These are phyloP conservation scores for Harringtonia aguacate DNA, from an alignment of 2,329 filamentous ascomycete species.

Conservation along the genomic window DNA sequence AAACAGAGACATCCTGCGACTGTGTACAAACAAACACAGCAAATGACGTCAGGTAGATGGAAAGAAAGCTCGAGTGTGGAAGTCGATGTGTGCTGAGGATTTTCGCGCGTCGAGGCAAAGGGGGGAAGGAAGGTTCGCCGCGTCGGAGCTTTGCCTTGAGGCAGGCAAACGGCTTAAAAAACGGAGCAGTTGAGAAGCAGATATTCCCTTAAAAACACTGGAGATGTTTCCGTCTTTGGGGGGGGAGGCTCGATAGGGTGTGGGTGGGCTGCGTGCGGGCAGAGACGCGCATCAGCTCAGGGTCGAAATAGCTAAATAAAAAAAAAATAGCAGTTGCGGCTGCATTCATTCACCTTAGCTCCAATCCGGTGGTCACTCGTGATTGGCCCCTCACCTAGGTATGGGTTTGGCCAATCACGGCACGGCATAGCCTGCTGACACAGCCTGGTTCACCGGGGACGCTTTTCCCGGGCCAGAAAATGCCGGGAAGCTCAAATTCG, in stretches of 20 bases:
- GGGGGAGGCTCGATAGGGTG: too few species aligned
- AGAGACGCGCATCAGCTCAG: not conserved
- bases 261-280: not conserved
- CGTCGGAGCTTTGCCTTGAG: too few species aligned
- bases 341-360: not conserved
- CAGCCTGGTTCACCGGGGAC: constrained; percentile 5
- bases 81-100: too few species aligned
- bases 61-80: not conserved
- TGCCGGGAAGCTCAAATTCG: constrained; percentile 6
- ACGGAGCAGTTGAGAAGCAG: too few species aligned
- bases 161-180: too few species aligned
- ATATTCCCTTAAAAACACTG: too few species aligned
- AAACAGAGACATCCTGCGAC: constrained; percentile 5
- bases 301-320: not conserved
- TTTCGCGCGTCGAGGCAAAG: too few species aligned
- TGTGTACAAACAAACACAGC: constrained; percentile 13
- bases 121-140: too few species aligned
- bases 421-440: constrained; percentile 13
- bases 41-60: not conserved
- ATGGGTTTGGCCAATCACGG: constrained; percentile 12
- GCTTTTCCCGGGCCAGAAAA: constrained; percentile 8
- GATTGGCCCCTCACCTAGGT: constrained; percentile 11
- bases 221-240: too few species aligned
- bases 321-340: not conserved
- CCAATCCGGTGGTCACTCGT: constrained; percentile 1